These are phyloP conservation scores for Madurella fahalii DNA, from an alignment of 2,329 filamentous ascomycete species.

Conservation along the genomic window DNA sequence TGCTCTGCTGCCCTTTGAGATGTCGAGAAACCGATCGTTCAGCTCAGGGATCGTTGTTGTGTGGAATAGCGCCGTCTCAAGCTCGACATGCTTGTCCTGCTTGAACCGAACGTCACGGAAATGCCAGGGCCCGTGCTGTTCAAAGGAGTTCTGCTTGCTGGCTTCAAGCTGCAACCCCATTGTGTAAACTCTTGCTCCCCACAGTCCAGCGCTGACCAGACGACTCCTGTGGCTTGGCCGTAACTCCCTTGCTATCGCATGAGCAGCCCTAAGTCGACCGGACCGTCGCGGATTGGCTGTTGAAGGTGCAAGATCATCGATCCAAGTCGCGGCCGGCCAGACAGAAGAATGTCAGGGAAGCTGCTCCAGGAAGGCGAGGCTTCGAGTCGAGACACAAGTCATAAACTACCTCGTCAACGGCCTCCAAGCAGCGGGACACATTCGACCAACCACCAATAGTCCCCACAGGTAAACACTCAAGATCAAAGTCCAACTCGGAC, in stretches of 20 bases:
- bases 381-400: neutral
- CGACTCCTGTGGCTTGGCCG: neutral
- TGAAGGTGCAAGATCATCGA: neutral
- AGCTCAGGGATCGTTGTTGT: slow-evolving; percentile 16
- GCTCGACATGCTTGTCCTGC: slow-evolving; percentile 13
- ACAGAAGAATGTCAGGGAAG: too few species aligned
- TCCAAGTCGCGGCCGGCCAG: too few species aligned
- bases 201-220: neutral
- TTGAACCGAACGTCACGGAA: slow-evolving; percentile 19
- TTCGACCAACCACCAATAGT: neutral
- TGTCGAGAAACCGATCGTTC: slow-evolving; percentile 15
- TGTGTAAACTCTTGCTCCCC: slow-evolving; percentile 3
- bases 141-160: slow-evolving; percentile 19
- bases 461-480: neutral
- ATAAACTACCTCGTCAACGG: neutral
- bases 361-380: neutral
- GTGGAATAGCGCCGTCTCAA: slow-evolving; percentile 24
- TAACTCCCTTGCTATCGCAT: neutral
- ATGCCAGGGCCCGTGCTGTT: slow-evolving; percentile 28
- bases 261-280: neutral
- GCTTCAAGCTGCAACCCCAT: slow-evolving; percentile 31
- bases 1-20: slow-evolving; percentile 10
- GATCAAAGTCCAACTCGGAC: neutral
- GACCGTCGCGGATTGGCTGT: neutral
- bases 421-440: neutral